These are phyloP conservation scores for Delonix regia DNA, from an alignment of 306 rosid genomes.

Conservation along the genomic window DNA sequence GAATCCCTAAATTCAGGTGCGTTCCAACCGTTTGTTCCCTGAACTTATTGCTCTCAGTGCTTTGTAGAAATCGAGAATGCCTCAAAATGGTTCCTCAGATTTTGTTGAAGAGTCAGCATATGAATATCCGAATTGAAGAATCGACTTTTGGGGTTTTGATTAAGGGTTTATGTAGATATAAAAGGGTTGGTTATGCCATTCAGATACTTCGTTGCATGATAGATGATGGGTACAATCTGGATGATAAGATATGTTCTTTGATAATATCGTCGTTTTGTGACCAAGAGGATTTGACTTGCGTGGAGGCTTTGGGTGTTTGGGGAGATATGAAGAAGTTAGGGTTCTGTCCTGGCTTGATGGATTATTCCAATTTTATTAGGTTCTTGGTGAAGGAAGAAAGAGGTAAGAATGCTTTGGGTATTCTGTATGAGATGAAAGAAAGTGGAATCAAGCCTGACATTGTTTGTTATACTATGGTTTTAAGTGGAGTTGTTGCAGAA, in stretches of 20 bases:
- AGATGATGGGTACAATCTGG: conserved; percentile 63
- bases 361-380: conserved; percentile 63
- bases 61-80: conserved; percentile 54
- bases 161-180: conserved; percentile 58
- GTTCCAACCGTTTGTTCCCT: conserved; percentile 65
- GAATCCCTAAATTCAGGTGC: conserved; percentile 78
- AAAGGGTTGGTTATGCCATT: conserved; percentile 62
- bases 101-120: conserved; percentile 56
- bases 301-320: conserved; percentile 59
- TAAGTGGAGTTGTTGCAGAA: conserved; percentile 53
- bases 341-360: conserved; percentile 63
- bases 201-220: conserved; percentile 62
- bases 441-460: conserved; percentile 71
- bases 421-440: conserved; percentile 60
- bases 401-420: conserved; percentile 56
- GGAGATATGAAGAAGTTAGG: conserved; percentile 57
- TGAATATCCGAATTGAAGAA: conserved; percentile 71
- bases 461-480: conserved; percentile 79
- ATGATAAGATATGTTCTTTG: conserved; percentile 61
- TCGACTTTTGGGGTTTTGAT: conserved; percentile 67
- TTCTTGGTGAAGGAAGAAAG: conserved; percentile 58
- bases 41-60: conserved; percentile 64
- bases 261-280: conserved; percentile 59
- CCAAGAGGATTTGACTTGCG: conserved; percentile 39
- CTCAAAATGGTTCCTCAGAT: conserved; percentile 65